Evolutionary conservation across 2,329 filamentous ascomycete genomes (phyloP).

Genomic region (Shiraia sp.): DNA sequence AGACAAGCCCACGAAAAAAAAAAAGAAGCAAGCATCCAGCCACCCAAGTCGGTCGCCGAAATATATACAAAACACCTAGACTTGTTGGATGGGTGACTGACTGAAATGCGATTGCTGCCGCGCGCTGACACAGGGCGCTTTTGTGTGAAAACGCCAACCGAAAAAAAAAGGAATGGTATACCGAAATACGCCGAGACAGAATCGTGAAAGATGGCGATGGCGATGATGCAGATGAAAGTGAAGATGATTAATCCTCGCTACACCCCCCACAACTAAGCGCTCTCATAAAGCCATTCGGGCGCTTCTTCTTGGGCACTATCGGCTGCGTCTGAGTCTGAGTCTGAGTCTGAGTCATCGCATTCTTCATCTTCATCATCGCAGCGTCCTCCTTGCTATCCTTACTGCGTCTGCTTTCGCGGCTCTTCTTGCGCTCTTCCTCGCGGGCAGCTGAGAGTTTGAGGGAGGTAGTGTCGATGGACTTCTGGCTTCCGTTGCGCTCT

Average conservation of each 20-base stretch:
- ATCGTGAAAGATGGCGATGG: conserved; percentile 4
- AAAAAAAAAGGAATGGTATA: background rate
- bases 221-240: background rate
- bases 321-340: too few relatives aligned
- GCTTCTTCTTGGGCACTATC: conserved; percentile 27
- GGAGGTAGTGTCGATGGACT: background rate
- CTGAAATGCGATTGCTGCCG: too few relatives aligned
- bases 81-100: too few relatives aligned
- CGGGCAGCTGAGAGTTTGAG: conserved; percentile 1
- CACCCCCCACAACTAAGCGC: conserved; percentile 41
- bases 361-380: too few relatives aligned
- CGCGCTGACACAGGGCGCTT: too few relatives aligned
- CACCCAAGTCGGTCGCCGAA: too few relatives aligned
- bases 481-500: conserved; percentile 8
- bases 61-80: too few relatives aligned
- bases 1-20: too few relatives aligned
- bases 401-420: conserved; percentile 5
- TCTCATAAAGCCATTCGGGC: conserved; percentile 33
- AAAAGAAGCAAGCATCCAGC: too few relatives aligned
- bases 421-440: conserved; percentile 9
- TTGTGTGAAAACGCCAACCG: background rate
- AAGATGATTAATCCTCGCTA: conserved; percentile 7
- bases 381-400: conserved; percentile 11
- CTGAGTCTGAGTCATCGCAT: too few relatives aligned
- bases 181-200: background rate